phyloP scores from a whole-genome alignment of 2,329 filamentous ascomycete genomes.

The Ophiocordyceps australis region DNA sequence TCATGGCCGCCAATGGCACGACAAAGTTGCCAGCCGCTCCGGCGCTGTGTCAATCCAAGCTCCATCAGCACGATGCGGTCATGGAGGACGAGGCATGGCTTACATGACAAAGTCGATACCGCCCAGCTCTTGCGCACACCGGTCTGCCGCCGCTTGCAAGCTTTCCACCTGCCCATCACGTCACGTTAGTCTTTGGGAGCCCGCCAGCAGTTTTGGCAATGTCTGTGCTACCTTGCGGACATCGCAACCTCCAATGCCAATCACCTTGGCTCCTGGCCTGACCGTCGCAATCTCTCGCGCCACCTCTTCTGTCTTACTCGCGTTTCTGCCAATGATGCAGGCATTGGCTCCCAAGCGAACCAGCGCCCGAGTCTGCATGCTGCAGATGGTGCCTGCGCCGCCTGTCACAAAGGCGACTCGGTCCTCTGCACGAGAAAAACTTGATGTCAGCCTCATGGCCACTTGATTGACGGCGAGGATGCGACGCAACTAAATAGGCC shows the following conservation, averaged over 20 bases:
- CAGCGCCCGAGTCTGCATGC: conserved; percentile 78
- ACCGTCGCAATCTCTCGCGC: conserved; percentile 71
- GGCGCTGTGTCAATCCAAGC: conserved; percentile 38
- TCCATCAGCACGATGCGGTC: too few relatives aligned
- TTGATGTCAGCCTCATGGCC: conserved; percentile 1
- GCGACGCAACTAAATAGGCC: conserved; percentile 54
- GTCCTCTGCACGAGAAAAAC: conserved; percentile 44
- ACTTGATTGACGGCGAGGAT: neutral
- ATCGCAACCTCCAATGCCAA: conserved; percentile 67
- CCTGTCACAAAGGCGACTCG: conserved; percentile 93
- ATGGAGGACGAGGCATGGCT: too few relatives aligned
- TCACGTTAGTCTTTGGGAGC: neutral
- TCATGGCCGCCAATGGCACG: conserved; percentile 64
- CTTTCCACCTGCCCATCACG: conserved; percentile 9
- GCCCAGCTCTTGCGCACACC: conserved; percentile 68
- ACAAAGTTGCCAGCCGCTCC: conserved; percentile 95
- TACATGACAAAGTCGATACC: conserved; percentile 86
- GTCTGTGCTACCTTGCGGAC: conserved; percentile 45
- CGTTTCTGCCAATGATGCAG: conserved; percentile 81
- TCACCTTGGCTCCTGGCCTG: conserved; percentile 61
- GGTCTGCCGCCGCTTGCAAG: conserved; percentile 49
- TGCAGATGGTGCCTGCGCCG: conserved; percentile 85
- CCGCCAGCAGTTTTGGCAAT: neutral
- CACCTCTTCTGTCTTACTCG: conserved; percentile 66
- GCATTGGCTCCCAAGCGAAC: conserved; percentile 85